Base-by-base conservation (phyloP, 495 filamentous ascomycete genomes). In the Podospora anserina region DNA sequence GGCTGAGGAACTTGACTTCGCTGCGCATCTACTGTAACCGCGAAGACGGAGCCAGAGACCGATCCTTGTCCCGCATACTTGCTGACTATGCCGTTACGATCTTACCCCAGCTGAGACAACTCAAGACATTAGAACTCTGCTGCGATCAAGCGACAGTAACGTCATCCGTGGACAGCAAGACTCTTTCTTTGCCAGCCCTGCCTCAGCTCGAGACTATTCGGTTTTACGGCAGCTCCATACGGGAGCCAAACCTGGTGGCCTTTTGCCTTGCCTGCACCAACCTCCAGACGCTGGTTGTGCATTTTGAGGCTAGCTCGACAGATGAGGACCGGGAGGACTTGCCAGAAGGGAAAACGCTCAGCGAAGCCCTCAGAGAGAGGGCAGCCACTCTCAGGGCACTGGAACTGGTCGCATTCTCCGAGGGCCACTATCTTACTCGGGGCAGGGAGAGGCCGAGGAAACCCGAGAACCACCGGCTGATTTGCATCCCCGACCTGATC, bases 11-110 rank as follows among this genome's bases (percentile, higher is more conserved):
- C 54, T 57, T 78, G 5, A 63, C 68, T 1, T 73, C 71, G 11
- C 53, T 78, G 27, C 76, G 77, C 65, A 73, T 78, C 32, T 78
- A 78, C 67, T 78, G 77, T 70, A 72, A 78, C 60, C 28, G 77
- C 20, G 75, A 78, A 58, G 71, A 74, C 5, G 32, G 64, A 9
- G 67, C 65, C n/a, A 75, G 77, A 53, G 68, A 71, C 5, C 19
- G 64, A 26, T 71, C 70, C 11, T 69, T 75, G 16, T 69, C 75
- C 3, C 75, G 71, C 32, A 28, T 77, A 32, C 57, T 78, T 7
- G 67, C 74, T 26, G 75, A 78, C 69, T 70, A 71, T 54, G 70
- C 72, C 56, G 67, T 78, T 23, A 49, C 66, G 6, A 56, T 26
- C 53, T 61, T 77, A 27, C 66, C 69, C 0, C 26, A 66, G 15